Evolutionary conservation across 768 basidiomycete species (phyloP).

Genomic region (Lactifluus volemus): DNA sequence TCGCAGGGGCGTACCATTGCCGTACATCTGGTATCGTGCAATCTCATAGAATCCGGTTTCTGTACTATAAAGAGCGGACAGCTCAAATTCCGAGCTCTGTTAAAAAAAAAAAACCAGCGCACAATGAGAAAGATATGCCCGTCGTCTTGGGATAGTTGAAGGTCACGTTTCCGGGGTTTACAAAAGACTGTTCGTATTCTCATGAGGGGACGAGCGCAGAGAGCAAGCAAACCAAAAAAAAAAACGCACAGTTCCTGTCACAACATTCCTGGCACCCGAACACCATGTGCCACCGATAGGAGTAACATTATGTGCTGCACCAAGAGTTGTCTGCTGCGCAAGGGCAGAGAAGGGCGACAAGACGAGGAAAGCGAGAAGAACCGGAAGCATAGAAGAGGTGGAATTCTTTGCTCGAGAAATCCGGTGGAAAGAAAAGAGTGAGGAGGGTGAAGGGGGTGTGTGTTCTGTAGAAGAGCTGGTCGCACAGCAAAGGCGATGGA

Average conservation of each 20-base stretch:
- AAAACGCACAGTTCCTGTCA: constrained; percentile 72
- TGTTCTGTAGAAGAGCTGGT: background rate
- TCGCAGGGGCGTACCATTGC: constrained; percentile 58
- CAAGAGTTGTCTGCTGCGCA: constrained; percentile 30
- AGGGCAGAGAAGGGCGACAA: constrained; percentile 17
- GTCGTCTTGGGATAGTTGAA: constrained; percentile 83
- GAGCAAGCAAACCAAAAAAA: background rate
- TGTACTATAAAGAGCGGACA: constrained; percentile 37
- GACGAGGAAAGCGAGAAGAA: constrained; percentile 20
- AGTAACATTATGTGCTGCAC: constrained; percentile 56
- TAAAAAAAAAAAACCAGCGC: constrained; percentile 27
- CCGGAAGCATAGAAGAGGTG: background rate
- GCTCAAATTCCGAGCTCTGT: background rate
- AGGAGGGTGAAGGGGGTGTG: background rate
- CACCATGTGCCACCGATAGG: constrained; percentile 76
- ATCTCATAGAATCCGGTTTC: constrained; percentile 76
- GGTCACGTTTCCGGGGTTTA: constrained; percentile 69
- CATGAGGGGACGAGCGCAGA: background rate
- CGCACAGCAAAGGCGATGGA: constrained; percentile 1
- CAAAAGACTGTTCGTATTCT: constrained; percentile 53
- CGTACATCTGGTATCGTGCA: constrained; percentile 79
- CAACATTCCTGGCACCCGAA: constrained; percentile 65
- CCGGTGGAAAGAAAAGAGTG: background rate
- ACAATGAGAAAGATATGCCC: constrained; percentile 89
- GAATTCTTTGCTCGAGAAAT: background rate